Evolutionary conservation across 345 rosid genomes (phyloP).

Genomic region (Litchi chinensis): DNA sequence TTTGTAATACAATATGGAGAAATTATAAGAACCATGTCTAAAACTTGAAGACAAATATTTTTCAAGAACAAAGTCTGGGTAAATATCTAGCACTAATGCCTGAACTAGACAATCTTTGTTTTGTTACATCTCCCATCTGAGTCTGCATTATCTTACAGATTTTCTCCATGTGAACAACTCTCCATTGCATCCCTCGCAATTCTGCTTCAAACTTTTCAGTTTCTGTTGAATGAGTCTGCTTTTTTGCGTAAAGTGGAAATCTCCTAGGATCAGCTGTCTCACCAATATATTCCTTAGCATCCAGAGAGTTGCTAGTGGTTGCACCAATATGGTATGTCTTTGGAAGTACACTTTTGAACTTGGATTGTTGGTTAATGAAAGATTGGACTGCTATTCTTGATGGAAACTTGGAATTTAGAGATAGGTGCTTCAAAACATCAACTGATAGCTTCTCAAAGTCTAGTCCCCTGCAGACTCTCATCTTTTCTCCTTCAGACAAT

Average conservation of each 20-base stretch:
- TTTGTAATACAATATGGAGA: not conserved
- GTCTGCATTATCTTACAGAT: conserved; percentile 28
- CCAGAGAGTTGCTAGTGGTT: not conserved
- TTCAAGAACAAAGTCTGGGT: conserved; percentile 46
- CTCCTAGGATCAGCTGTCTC: conserved; percentile 12
- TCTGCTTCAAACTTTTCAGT: conserved; percentile 25
- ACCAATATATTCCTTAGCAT: not conserved
- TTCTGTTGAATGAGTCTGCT: conserved; percentile 14
- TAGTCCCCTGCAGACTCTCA: conserved; percentile 37
- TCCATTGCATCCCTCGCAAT: conserved; percentile 30
- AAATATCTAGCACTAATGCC: conserved; percentile 27
- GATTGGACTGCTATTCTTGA: conserved; percentile 31
- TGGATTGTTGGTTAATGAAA: conserved; percentile 35
- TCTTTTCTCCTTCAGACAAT: conserved; percentile 37
- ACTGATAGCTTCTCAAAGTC: conserved; percentile 50
- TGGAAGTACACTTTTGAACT: conserved; percentile 10
- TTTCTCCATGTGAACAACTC: conserved; percentile 31
- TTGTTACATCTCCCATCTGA: conserved; percentile 25
- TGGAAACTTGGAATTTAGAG: conserved; percentile 45
- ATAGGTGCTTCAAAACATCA: conserved; percentile 32
- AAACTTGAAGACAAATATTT: not conserved
- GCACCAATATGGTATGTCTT: not conserved
- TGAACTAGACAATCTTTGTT: conserved; percentile 25
- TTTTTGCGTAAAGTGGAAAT: conserved; percentile 25
- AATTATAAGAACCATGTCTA: not conserved